phyloP scores from a whole-genome alignment of 306 rosid genomes.

The Prunus mume region DNA sequence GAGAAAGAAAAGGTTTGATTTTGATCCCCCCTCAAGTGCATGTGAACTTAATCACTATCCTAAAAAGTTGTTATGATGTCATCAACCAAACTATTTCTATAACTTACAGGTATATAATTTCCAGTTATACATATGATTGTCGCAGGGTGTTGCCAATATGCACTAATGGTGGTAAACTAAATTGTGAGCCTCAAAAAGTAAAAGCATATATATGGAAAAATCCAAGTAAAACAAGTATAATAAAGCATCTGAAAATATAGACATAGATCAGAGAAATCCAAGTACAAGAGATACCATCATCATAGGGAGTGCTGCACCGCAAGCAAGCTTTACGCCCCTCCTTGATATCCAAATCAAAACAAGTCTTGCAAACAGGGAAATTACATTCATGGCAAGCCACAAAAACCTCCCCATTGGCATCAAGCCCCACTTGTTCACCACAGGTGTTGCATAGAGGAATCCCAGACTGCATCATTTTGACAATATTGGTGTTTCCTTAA shows the following conservation, averaged over 20 bases:
- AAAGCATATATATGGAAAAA: no score
- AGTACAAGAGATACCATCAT: slow-evolving; percentile 43
- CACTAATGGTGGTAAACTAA: no score
- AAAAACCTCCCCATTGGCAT: slow-evolving; percentile 72
- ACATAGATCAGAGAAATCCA: slow-evolving; percentile 1
- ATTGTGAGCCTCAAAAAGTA: no score
- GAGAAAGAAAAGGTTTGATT: not conserved
- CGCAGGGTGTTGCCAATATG: not conserved
- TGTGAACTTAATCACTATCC: not conserved
- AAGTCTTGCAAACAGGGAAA: slow-evolving; percentile 79
- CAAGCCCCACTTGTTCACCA: slow-evolving; percentile 71
- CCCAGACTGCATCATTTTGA: slow-evolving; percentile 80
- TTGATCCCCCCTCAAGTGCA: not conserved
- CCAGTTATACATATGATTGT: not conserved
- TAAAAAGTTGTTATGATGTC: not conserved
- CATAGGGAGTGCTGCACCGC: slow-evolving; percentile 74
- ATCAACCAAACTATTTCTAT: not conserved
- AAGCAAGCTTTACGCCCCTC: slow-evolving; percentile 80
- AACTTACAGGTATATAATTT: not conserved
- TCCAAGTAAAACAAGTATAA: not conserved
- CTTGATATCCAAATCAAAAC: slow-evolving; percentile 61
- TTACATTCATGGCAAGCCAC: slow-evolving; percentile 84
- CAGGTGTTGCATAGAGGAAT: slow-evolving; percentile 74
- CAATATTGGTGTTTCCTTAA: not conserved
- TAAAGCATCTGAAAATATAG: not conserved